Conservation (phyloP, 352 stramenopile species). For the Phytophthora syringae region DNA sequence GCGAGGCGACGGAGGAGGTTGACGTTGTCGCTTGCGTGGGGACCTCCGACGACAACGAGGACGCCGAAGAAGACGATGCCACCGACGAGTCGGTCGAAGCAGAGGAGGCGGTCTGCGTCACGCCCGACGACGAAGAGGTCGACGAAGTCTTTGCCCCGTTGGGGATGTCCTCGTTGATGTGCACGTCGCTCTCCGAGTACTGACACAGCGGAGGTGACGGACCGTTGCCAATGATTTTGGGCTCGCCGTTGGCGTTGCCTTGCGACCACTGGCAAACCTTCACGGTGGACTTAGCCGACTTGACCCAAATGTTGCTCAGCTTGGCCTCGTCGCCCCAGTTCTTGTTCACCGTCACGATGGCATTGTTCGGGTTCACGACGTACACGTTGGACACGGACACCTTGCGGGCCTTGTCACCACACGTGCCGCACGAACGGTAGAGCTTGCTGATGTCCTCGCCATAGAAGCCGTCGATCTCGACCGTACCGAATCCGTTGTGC, state of each 20-base stretch:
- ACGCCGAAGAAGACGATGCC: conserved; percentile 4
- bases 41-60: conserved; percentile 8
- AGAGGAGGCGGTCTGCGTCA: conserved; percentile 19
- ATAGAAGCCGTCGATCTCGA: no score
- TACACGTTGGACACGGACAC: neutral
- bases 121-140: conserved; percentile 10
- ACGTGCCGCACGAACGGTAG: no score
- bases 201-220: conserved; percentile 23
- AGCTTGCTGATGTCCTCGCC: no score
- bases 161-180: neutral
- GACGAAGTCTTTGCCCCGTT: neutral
- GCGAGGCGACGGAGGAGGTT: conserved; percentile 4
- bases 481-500: no score
- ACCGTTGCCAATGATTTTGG: conserved; percentile 35
- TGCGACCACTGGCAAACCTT: conserved; percentile 44
- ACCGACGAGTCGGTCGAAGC: conserved; percentile 8
- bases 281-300: neutral
- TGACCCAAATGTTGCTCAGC: conserved; percentile 40
- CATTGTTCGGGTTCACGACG: conserved; percentile 33
- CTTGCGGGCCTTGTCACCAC: neutral
- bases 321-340: conserved; percentile 43
- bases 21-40: conserved; percentile 13
- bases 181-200: conserved; percentile 27
- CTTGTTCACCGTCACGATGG: conserved; percentile 47
- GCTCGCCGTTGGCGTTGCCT: conserved; percentile 19